Evolutionary conservation across 2,329 filamentous ascomycete species (phyloP).

Genomic region (Berkeleyomyces basicola): DNA sequence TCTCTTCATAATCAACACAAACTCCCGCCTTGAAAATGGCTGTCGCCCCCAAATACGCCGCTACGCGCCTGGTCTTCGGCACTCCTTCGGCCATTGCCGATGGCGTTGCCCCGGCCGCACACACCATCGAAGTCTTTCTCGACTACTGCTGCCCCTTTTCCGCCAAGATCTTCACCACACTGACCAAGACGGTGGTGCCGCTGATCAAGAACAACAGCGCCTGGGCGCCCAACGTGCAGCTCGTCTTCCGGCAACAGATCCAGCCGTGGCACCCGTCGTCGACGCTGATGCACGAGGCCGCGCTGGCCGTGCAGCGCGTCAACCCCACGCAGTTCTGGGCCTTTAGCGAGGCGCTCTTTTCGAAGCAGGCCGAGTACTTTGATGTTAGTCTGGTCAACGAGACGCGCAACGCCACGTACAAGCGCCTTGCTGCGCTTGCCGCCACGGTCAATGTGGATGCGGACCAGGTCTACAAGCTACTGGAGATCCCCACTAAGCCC

Average conservation of each 20-base stretch:
- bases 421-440: conserved; percentile 60
- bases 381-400: conserved; percentile 74
- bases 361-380: conserved; percentile 60
- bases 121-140: conserved; percentile 53
- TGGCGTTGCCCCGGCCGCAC: conserved; percentile 28
- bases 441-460: conserved; percentile 51
- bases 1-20: background rate
- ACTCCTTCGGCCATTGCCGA: conserved; percentile 20
- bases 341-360: conserved; percentile 52
- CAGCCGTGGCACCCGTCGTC: conserved; percentile 91
- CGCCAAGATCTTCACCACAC: conserved; percentile 56
- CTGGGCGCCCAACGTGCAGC: conserved; percentile 40
- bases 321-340: conserved; percentile 60
- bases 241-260: conserved; percentile 81
- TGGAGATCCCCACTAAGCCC: conserved; percentile 53
- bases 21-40: conserved; percentile 39
- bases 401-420: conserved; percentile 69
- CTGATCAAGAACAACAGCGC: conserved; percentile 44
- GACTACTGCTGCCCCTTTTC: conserved; percentile 78
- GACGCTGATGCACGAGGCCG: conserved; percentile 69
- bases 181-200: conserved; percentile 50
- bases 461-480: conserved; percentile 48
- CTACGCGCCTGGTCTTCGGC: conserved; percentile 44
- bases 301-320: conserved; percentile 57
- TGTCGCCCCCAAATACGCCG: conserved; percentile 60